Evolutionary conservation across 2,329 filamentous ascomycete species (phyloP).

Genomic region (Paraphoma sp.): DNA sequence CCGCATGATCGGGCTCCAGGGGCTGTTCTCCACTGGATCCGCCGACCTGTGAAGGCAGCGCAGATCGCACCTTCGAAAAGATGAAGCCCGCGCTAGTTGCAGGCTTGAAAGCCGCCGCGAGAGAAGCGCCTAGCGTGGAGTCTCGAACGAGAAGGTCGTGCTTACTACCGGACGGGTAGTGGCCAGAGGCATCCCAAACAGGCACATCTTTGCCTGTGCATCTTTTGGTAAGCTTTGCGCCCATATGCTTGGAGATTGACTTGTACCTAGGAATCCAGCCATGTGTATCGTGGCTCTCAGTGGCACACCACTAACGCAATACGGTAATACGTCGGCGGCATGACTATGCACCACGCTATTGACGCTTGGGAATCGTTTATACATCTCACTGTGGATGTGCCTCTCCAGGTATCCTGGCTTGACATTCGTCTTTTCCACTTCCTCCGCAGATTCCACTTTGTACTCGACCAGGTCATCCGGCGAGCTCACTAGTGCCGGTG

Average conservation of each 20-base stretch:
- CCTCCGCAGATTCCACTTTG: conserved; percentile 49
- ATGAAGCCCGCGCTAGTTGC: conserved; percentile 47
- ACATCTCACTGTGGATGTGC: conserved; percentile 55
- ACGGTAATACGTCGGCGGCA: conserved; percentile 51
- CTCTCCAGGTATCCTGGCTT: conserved; percentile 50
- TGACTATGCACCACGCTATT: conserved; percentile 55
- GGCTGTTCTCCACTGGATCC: conserved; percentile 37
- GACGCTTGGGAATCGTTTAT: conserved; percentile 53
- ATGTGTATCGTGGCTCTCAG: conserved; percentile 49
- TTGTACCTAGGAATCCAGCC: conserved; percentile 52
- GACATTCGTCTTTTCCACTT: conserved; percentile 40
- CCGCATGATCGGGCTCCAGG: conserved; percentile 43
- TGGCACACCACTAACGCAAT: conserved; percentile 50
- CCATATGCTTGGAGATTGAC: too few species aligned
- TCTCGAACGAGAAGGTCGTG: conserved; percentile 46
- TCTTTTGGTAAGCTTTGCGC: too few species aligned
- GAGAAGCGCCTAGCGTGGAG: conserved; percentile 39
- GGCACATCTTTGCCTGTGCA: conserved; percentile 41
- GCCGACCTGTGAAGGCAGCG: conserved; percentile 42
- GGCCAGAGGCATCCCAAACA: conserved; percentile 42
- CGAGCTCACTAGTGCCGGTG: conserved; percentile 52
- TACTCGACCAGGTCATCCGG: conserved; percentile 54
- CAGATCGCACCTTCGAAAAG: conserved; percentile 46
- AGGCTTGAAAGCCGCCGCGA: conserved; percentile 46
- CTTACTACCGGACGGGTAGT: conserved; percentile 37